A percentile compares a stretch with the other conserved stretches of the same genome.
Conservation (phyloP, 371 early-diverging fungal genomes). For the Mortierella sp. region DNA sequence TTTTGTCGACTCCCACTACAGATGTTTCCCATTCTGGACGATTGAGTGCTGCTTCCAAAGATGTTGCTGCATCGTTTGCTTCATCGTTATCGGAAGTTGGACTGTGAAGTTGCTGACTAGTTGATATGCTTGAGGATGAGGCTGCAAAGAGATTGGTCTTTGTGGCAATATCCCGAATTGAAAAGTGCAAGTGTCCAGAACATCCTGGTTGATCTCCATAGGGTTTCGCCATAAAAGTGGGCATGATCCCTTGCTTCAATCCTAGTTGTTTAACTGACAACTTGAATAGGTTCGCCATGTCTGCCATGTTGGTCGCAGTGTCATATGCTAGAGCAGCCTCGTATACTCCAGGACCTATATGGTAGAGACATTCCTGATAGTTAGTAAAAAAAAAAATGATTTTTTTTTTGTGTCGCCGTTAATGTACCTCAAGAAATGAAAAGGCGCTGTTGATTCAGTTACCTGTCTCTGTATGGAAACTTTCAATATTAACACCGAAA, state of each 20-base stretch:
- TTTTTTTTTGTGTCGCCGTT: no score
- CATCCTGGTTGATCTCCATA: slow-evolving; percentile 81
- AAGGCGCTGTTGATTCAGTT: not conserved
- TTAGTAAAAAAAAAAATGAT: no score
- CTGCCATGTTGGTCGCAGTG: slow-evolving; percentile 76
- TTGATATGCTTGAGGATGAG: not conserved
- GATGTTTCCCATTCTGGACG: slow-evolving; percentile 48
- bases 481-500: slow-evolving; percentile 79
- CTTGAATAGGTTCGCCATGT: slow-evolving; percentile 86
- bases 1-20: slow-evolving; percentile 52
- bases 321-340: slow-evolving; percentile 83
- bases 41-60: slow-evolving; percentile 5
- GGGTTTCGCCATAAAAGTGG: slow-evolving; percentile 92
- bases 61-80: not conserved
- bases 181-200: slow-evolving; percentile 88
- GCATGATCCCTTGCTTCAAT: slow-evolving; percentile 74
- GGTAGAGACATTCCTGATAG: not conserved
- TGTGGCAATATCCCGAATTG: slow-evolving; percentile 63
- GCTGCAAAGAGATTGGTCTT: slow-evolving; percentile 71
- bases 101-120: slow-evolving; percentile 26
- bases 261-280: slow-evolving; percentile 83
- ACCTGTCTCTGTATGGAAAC: slow-evolving; percentile 87
- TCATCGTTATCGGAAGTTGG: slow-evolving; percentile 33
- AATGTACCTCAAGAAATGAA: no score
- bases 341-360: slow-evolving; percentile 85